phyloP scores from a whole-genome alignment of 495 filamentous ascomycete species.

The Mycothermus thermophilus region DNA sequence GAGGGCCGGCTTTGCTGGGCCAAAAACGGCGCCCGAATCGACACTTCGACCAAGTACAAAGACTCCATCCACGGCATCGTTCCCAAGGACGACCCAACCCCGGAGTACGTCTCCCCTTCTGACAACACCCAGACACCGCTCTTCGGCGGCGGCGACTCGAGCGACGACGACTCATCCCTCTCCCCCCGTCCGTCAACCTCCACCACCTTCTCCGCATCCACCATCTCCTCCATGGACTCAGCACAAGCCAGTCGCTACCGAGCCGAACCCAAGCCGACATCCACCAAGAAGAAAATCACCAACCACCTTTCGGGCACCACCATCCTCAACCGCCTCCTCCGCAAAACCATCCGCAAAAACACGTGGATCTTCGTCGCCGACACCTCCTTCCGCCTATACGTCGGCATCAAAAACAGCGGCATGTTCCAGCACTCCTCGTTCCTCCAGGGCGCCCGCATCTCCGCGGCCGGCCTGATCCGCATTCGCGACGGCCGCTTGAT shows the following conservation, averaged over 20 bases:
- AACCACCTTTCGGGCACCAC: conserved; percentile 51
- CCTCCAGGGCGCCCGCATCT: conserved; percentile 65
- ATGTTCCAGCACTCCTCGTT: conserved; percentile 87
- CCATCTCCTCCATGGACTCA: not conserved
- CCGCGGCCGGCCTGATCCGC: conserved; percentile 73
- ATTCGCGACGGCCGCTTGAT: conserved; percentile 63
- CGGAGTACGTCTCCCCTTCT: conserved; percentile 25
- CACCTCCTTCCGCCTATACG: conserved; percentile 72
- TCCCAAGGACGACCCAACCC: conserved; percentile 44
- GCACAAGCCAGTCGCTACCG: not conserved
- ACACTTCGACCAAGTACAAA: conserved; percentile 58
- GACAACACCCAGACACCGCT: conserved; percentile 10
- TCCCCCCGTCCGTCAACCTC: conserved; percentile 3
- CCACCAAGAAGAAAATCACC: conserved; percentile 42
- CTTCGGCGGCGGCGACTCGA: conserved; percentile 11
- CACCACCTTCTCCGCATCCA: not conserved
- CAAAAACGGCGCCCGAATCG: conserved; percentile 62
- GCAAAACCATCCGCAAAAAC: conserved; percentile 56
- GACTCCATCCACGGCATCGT: conserved; percentile 74
- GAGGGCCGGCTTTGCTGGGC: conserved; percentile 62
- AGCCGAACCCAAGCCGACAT: conserved; percentile 20
- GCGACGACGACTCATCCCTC: conserved; percentile 6
- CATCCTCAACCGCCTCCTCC: conserved; percentile 56
- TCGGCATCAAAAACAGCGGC: conserved; percentile 80
- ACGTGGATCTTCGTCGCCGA: conserved; percentile 91